phyloP scores from a whole-genome alignment of 208 protist species.

The Crithidia thermophila region DNA sequence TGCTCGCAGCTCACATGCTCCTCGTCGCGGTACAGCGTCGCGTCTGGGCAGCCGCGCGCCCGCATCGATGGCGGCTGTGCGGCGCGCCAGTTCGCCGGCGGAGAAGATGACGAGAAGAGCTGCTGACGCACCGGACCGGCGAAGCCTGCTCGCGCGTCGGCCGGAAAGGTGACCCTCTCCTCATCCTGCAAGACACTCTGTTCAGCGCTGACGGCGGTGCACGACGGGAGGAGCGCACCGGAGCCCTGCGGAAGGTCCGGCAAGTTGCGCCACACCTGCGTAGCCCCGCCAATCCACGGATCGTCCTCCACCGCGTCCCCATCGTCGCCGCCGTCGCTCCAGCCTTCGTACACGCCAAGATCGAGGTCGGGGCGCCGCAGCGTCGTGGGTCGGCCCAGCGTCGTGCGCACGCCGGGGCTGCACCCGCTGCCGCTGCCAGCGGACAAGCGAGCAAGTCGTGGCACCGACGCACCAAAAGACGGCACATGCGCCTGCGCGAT shows the following conservation, averaged over 20 bases:
- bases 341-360: not conserved
- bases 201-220: not conserved
- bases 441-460: conserved; percentile 24
- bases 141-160: no score
- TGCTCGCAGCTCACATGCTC: not conserved
- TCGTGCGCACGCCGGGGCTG: conserved; percentile 13
- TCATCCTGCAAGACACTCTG: no score
- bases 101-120: no score
- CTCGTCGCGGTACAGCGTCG: no score
- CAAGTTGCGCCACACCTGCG: conserved; percentile 13
- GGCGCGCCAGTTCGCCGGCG: no score
- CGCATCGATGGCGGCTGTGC: no score
- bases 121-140: no score
- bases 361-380: conserved; percentile 12
- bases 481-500: not conserved
- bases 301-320: not conserved
- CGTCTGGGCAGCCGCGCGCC: no score
- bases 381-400: conserved; percentile 27
- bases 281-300: conserved; percentile 8
- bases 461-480: not conserved
- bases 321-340: conserved; percentile 1
- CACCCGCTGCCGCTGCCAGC: conserved; percentile 3
- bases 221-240: not conserved
- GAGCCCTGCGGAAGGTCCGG: not conserved
- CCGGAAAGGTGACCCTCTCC: no score